These are phyloP conservation scores for Dichotomopilus funicola DNA, from an alignment of 2,329 filamentous ascomycete genomes.

Conservation along the genomic window DNA sequence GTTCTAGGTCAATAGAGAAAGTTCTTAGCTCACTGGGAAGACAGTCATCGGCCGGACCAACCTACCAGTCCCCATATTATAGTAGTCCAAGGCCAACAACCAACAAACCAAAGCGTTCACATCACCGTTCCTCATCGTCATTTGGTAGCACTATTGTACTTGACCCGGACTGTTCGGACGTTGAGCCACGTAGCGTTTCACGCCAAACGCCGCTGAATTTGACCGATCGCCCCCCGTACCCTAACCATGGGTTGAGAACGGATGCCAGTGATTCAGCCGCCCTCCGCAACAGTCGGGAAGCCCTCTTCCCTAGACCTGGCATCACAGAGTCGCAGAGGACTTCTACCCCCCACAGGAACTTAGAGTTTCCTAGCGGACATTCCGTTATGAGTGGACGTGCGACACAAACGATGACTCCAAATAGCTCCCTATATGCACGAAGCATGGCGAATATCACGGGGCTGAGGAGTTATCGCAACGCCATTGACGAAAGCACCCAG, in stretches of 20 bases:
- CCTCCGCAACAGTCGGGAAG: neutral
- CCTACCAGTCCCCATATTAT: neutral
- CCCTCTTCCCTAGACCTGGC: too few relatives aligned
- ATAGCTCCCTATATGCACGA: neutral
- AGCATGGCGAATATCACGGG: neutral
- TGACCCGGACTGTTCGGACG: neutral
- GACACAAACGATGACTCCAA: constrained; percentile 6
- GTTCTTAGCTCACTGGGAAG: neutral
- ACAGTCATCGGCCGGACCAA: neutral
- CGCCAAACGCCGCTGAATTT: too few relatives aligned
- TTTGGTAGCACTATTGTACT: neutral
- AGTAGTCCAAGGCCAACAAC: neutral
- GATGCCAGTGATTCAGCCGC: neutral
- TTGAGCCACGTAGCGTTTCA: too few relatives aligned
- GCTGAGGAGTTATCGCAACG: too few relatives aligned
- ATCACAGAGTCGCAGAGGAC: too few relatives aligned
- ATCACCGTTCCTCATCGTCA: neutral
- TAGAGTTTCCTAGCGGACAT: neutral
- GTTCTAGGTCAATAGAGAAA: neutral
- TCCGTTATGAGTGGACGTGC: constrained; percentile 3
- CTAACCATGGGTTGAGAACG: neutral
- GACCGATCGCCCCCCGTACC: too few relatives aligned
- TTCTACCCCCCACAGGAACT: neutral
- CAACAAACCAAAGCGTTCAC: too few relatives aligned
- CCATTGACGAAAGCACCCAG: neutral